These are phyloP conservation scores for Omphalotus olearius DNA, from an alignment of 1,284 basidiomycete genomes.

Conservation along the genomic window DNA sequence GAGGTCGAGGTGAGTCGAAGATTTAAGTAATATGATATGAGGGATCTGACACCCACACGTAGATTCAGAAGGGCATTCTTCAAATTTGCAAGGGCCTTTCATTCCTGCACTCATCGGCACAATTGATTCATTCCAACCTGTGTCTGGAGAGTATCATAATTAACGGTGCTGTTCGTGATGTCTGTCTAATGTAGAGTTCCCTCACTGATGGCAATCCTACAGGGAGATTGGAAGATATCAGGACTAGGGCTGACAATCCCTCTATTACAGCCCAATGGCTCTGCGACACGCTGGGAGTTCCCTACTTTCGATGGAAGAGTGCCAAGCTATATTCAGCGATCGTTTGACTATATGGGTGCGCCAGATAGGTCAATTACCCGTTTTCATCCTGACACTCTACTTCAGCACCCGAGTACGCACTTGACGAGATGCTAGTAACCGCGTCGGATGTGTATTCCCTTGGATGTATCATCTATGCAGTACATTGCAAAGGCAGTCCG, in stretches of 20 bases:
- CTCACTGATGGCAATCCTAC: slow-evolving; percentile 6
- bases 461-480: slow-evolving; percentile 86
- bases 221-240: slow-evolving; percentile 99
- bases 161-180: slow-evolving; percentile 71
- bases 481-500: slow-evolving; percentile 83
- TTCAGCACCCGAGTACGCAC: slow-evolving; percentile 88
- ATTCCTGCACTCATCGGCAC: slow-evolving; percentile 91
- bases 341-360: slow-evolving; percentile 92
- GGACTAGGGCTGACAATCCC: slow-evolving; percentile 88
- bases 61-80: slow-evolving; percentile 96
- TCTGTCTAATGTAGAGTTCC: background rate
- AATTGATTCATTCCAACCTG: slow-evolving; percentile 90
- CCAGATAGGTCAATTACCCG: slow-evolving; percentile 1
- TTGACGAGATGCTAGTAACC: slow-evolving; percentile 84
- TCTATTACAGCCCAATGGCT: slow-evolving; percentile 67
- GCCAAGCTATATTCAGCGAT: slow-evolving; percentile 83
- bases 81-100: slow-evolving; percentile 91
- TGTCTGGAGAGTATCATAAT: slow-evolving; percentile 83
- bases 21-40: background rate
- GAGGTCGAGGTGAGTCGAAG: slow-evolving; percentile 75
- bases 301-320: slow-evolving; percentile 83
- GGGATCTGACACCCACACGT: slow-evolving; percentile 4
- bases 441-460: slow-evolving; percentile 95
- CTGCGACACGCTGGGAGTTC: slow-evolving; percentile 80
- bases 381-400: background rate